phyloP scores from a whole-genome alignment of 169 alveolate genomes.

The Plasmodium knowlesi region DNA sequence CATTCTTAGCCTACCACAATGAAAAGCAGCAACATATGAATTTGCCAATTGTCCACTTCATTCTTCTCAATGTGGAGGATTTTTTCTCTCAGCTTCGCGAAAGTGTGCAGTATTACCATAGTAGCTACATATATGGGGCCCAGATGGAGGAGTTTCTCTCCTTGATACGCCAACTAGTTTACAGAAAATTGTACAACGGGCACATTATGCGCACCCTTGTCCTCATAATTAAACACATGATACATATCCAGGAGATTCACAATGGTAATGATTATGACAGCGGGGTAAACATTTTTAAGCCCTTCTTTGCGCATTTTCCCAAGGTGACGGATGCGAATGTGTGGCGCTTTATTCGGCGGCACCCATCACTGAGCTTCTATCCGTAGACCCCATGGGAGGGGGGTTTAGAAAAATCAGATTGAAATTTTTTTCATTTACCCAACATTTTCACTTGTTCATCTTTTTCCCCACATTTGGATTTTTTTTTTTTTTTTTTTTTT shows the following conservation, averaged over 20 bases:
- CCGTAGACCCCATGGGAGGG: background rate
- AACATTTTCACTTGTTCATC: background rate
- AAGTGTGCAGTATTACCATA: constrained; percentile 21
- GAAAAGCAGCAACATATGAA: constrained; percentile 12
- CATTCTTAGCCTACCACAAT: constrained; percentile 15
- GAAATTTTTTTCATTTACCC: background rate
- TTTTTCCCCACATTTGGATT: background rate
- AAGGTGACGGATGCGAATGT: constrained; percentile 18
- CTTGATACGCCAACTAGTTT: background rate
- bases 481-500: no score
- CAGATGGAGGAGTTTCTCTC: constrained; percentile 18
- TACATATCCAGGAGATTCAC: constrained; percentile 14
- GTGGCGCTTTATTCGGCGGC: constrained; percentile 21
- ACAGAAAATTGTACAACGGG: constrained; percentile 8
- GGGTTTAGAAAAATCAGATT: background rate
- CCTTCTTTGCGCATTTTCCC: constrained; percentile 11
- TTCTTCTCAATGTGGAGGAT: constrained; percentile 25
- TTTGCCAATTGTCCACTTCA: constrained; percentile 22
- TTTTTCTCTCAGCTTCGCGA: constrained; percentile 14
- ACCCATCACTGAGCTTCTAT: background rate
- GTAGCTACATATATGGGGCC: constrained; percentile 24
- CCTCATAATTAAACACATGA: constrained; percentile 23
- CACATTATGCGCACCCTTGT: constrained; percentile 5
- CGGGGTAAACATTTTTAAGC: background rate
- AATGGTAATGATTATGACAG: background rate